A percentile compares a stretch with the other conserved stretches of the same genome.
These are phyloP conservation scores for Apiotrichum sp. DNA, from an alignment of 1,284 basidiomycete species.

Conservation along the genomic window DNA sequence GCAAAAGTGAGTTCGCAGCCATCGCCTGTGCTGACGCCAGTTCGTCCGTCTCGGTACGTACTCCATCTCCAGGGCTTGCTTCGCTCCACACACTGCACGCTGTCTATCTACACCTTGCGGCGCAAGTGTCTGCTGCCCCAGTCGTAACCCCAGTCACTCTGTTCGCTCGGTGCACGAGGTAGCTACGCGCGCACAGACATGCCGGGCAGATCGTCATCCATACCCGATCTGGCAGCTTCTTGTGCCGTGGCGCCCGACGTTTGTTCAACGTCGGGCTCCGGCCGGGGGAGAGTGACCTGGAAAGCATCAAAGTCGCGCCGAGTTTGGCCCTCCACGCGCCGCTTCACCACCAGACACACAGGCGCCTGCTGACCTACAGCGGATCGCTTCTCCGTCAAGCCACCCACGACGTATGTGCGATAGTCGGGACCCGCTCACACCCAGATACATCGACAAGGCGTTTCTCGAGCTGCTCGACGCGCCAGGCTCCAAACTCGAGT, in stretches of 20 bases:
- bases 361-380: conserved; percentile 45
- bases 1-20: background rate
- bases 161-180: no score
- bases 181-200: no score
- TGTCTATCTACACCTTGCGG: background rate
- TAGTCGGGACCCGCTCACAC: conserved; percentile 1
- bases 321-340: no score
- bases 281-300: background rate
- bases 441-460: conserved; percentile 69
- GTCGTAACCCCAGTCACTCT: no score
- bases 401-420: conserved; percentile 70
- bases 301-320: no score
- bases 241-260: no score
- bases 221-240: no score
- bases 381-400: conserved; percentile 75
- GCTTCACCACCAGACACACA: background rate
- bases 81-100: background rate
- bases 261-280: no score
- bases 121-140: background rate
- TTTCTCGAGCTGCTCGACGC: conserved; percentile 60
- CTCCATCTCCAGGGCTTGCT: conserved; percentile 2
- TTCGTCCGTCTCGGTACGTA: conserved; percentile 62
- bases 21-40: conserved; percentile 37
- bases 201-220: no score
- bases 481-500: conserved; percentile 49